phyloP scores from a whole-genome alignment of 176 grass and related monocot genomes.

The Phoenix dactylifera region DNA sequence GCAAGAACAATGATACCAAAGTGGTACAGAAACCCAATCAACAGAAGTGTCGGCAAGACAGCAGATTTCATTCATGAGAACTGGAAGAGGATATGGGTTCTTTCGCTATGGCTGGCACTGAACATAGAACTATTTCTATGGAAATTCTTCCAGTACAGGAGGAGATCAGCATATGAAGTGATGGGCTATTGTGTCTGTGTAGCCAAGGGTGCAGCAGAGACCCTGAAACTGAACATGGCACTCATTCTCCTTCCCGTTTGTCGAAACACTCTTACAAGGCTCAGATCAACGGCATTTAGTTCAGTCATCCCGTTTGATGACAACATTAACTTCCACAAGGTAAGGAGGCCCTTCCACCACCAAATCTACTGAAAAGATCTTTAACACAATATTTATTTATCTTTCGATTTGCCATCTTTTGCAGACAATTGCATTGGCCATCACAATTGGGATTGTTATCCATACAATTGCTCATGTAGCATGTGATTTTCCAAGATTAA shows the following conservation, averaged over 20 bases:
- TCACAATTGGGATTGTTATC: background rate
- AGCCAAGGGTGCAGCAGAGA: no score
- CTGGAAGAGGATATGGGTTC: constrained; percentile 31
- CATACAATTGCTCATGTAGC: constrained; percentile 22
- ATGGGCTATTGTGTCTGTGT: constrained; percentile 17
- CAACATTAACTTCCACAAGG: constrained; percentile 43
- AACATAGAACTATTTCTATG: constrained; percentile 21
- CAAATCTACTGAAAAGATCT: no score
- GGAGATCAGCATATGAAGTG: constrained; percentile 22
- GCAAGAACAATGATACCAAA: constrained; percentile 83
- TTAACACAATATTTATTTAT: no score
- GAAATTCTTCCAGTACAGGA: constrained; percentile 37
- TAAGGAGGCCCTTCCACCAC: background rate
- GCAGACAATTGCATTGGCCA: constrained; percentile 20
- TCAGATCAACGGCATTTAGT: constrained; percentile 21
- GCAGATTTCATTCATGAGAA: constrained; percentile 64
- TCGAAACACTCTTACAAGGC: constrained; percentile 40
- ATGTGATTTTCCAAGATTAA: constrained; percentile 85
- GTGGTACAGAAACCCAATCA: constrained; percentile 55
- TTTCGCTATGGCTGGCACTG: constrained; percentile 27
- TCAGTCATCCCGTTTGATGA: constrained; percentile 32
- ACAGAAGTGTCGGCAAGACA: constrained; percentile 39
- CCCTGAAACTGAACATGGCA: constrained; percentile 30
- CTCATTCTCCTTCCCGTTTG: constrained; percentile 40
- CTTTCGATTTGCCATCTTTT: no score